Evolutionary conservation across 257 asterid genomes (phyloP).

Genomic region (Solanum pinnatisectum): DNA sequence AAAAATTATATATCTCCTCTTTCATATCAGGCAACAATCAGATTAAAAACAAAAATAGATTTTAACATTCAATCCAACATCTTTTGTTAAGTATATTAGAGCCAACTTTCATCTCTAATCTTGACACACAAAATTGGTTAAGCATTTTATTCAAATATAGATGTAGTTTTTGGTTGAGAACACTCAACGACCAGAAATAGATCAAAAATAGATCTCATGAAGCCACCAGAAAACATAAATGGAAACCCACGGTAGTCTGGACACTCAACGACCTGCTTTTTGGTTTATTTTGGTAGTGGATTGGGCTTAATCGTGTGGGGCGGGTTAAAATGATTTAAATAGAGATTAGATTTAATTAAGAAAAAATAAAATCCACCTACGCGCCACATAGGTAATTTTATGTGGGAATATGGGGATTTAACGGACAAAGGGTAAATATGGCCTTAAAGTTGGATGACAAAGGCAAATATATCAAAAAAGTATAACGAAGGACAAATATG

Average conservation of each 20-base stretch:
- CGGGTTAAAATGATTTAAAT: not conserved
- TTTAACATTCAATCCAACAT: not conserved
- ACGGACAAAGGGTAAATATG: no score
- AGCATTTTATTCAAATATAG: not conserved
- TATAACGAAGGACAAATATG: no score
- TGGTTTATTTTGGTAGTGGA: not conserved
- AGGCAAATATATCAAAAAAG: no score
- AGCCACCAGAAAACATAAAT: not conserved
- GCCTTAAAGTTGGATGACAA: not conserved
- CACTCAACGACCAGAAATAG: no score
- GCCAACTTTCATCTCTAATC: not conserved
- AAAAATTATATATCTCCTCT: not conserved
- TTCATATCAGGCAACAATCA: not conserved
- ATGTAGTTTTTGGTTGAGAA: not conserved
- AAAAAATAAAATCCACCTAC: no score
- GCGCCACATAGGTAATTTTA: not conserved
- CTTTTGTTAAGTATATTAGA: not conserved
- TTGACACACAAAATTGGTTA: not conserved
- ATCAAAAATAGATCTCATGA: not conserved
- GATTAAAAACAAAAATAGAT: not conserved
- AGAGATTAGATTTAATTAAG: not conserved
- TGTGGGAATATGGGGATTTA: not conserved
- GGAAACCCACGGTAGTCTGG: not conserved
- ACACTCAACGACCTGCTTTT: not conserved
- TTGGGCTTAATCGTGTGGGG: not conserved